phyloP scores from a whole-genome alignment of 805 yeast species.

The Wickerhamomyces pijperi region DNA sequence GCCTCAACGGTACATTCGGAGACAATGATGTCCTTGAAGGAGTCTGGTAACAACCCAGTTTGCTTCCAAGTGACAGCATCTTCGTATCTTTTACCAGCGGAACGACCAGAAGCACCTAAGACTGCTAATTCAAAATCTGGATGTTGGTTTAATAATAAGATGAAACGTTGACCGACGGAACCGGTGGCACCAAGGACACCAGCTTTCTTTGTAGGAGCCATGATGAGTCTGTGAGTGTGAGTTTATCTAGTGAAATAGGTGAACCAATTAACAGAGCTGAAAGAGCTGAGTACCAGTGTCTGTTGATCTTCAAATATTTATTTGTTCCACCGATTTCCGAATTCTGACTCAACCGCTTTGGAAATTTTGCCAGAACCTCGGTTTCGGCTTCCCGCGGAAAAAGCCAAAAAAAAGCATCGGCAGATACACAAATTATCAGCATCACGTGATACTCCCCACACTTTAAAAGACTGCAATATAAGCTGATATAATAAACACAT shows the following conservation, averaged over 20 bases:
- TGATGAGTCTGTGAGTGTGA: background rate
- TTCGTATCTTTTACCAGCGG: constrained; percentile 80
- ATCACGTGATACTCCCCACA: no score
- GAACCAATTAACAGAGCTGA: no score
- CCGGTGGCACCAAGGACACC: constrained; percentile 99
- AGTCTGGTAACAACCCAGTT: constrained; percentile 66
- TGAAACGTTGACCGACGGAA: constrained; percentile 93
- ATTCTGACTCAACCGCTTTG: background rate
- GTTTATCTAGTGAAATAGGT: background rate
- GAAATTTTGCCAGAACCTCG: no score
- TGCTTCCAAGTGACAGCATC: constrained; percentile 95
- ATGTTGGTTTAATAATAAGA: constrained; percentile 70
- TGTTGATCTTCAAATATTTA: no score
- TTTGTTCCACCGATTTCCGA: background rate
- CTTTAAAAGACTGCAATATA: no score
- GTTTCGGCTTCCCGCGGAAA: no score
- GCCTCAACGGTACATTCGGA: constrained; percentile 66
- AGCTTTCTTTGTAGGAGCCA: constrained; percentile 24
- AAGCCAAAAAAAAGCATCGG: no score
- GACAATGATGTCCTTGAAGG: constrained; percentile 53
- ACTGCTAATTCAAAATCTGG: constrained; percentile 81
- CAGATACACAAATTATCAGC: no score
- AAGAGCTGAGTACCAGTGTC: no score
- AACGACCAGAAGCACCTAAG: constrained; percentile 86
- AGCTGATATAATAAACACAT: no score